Evolutionary conservation across 2,329 filamentous ascomycete species (phyloP), one percentile per base, ranked within the genome.

Genomic region (Didymella glomerata): DNA sequence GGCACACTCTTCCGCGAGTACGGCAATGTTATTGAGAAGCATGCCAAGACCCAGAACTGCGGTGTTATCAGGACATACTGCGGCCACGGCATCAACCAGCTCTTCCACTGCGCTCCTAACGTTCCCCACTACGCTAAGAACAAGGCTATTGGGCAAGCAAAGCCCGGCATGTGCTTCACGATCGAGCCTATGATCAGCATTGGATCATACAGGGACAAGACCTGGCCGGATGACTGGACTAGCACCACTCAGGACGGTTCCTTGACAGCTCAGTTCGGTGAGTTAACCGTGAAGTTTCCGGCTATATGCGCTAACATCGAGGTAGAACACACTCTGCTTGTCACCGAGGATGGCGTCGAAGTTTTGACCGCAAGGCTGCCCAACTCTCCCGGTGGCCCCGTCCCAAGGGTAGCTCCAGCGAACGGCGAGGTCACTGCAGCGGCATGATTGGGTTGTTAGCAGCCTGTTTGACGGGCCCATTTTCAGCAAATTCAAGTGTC

Each of bases 181-280:
- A 99, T 99, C 62, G 95, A 99, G 81, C 95, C 95, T 16, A 99
- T 99, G 95, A 93, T 99, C 75, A 93, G 92, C 40, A 78, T 97
- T 54, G 95, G 95, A 58, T 93, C 91, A 61, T 91, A 97, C 78
- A 88, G 88, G 63, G 95, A 99, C 74, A 90, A 95, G 76, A 98
- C 93, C 0, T 99, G 95, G 95, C 95, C 95, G 0, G 95, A 99
- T 76, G 92, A 98, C 81, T 99, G 95, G 95, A 99, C 95, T 1
- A 97, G 93, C 78, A 91, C 92, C 5, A 99, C 95, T 0, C 86
- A 89, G 56, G 95, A 99, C 76, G 95, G 95, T 49, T 91, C 90
- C 78, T 84, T 87, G 74, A 97, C 93, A 16, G 95, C 95, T 10
- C 95, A 99, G 75, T 99, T 99, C 73, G 90, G 90, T 92, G 81